Evolutionary conservation across 192 early-diverging fungal genomes (phyloP).

Genomic region (Coemansia reversa): DNA sequence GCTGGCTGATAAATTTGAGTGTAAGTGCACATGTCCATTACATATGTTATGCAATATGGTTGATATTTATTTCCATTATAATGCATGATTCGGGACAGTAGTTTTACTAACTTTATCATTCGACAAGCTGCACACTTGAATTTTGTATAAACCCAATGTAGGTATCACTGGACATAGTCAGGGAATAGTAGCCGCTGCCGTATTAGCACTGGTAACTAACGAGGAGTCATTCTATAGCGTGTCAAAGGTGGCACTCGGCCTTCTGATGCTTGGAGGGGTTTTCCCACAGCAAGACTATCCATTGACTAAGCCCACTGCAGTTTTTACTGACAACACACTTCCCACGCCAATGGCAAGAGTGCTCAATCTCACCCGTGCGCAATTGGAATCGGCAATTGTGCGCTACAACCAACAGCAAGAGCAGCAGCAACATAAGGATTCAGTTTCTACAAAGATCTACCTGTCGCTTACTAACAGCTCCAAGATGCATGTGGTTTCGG

Average conservation of each 20-base stretch:
- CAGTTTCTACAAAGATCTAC: constrained; percentile 54
- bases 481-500: constrained; percentile 78
- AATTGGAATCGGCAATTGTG: constrained; percentile 70
- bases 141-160: constrained; percentile 3
- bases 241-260: constrained; percentile 72
- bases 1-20: constrained; percentile 56
- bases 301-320: not conserved
- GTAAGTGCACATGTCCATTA: constrained; percentile 10
- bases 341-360: constrained; percentile 86
- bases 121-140: not conserved
- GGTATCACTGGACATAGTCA: constrained; percentile 89
- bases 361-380: constrained; percentile 67
- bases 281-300: constrained; percentile 82
- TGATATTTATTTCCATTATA: no score
- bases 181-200: constrained; percentile 85
- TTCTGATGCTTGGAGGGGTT: constrained; percentile 83
- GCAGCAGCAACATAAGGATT: constrained; percentile 40
- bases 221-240: constrained; percentile 80
- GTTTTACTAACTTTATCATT: not conserved
- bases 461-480: constrained; percentile 83
- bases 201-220: constrained; percentile 75
- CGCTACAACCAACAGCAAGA: constrained; percentile 70
- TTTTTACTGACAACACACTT: constrained; percentile 6
- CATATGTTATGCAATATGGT: not conserved
- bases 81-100: no score